Evolutionary conservation across 2,329 filamentous ascomycete species (phyloP), one percentile per base, ranked within the genome.

Genomic region (Cladophialophora carrionii): DNA sequence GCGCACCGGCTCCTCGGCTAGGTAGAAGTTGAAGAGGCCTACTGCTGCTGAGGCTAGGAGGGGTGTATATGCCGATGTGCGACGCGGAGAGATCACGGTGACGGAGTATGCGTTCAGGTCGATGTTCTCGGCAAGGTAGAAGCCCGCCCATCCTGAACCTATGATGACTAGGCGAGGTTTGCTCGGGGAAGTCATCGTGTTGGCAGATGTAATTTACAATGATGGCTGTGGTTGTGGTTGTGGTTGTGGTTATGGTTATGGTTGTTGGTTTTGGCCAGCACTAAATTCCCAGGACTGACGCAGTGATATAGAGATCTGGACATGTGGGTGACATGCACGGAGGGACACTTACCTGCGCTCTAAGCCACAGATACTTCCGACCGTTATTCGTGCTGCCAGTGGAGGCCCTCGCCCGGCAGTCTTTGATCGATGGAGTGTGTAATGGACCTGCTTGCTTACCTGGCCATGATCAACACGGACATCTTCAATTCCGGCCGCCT

Each of bases 51-150:
- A 79, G 10, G 79, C 79, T 2, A 82, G 75, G 2, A 82, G 72
- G 7, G 80, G 79, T 0, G 80, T 82, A 62, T 81, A 79, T 55
- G 78, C 77, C 32, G 78, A 75, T 3, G 79, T 81, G 6, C 78
- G 73, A 6, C 75, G 65, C 1, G 79, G 80, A 0, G 79, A 80
- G 17, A 81, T 77, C 43, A 81, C 71, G 1, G 74, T 76, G 37
- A 81, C 71, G 48, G 76, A 72, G 68, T 79, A 81, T 10, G 56
- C 41, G 37, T 56, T 48, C 17, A 77, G 77, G 0, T 82, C 73
- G 0, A 79, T 80, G 49, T 79, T 70, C n/a, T 81, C 57, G 48
- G 67, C 62, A 22, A 72, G 74, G 54, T 82, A 81, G 68, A 82
- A 83, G 34, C 83, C 77, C 1, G 78, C 81, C 73, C 76, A 87